Evolutionary conservation across 768 basidiomycete genomes (phyloP), one percentile per base, ranked within the genome.

Genomic region (Sarcomyxa edulis): DNA sequence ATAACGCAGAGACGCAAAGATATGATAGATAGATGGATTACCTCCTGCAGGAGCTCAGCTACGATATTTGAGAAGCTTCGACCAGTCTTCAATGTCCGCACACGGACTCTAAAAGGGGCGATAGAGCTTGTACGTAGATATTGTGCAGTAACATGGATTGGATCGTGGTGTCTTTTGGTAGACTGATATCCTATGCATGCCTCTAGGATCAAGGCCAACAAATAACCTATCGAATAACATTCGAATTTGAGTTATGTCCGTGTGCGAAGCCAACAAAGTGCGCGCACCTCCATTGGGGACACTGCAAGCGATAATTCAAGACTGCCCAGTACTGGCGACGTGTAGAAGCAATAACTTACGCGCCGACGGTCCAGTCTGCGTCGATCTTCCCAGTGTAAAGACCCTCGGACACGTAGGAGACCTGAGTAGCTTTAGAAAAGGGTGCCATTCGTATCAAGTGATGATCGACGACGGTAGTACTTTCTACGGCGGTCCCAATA

Each of bases 11-110:
- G 5, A 7, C 15, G 20, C n/a, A 20, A 35, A 10, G 34, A 27
- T 5, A 7, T 18, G 20, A 22, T 32, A 26, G 10, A 27, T 24
- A 24, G 15, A 18, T 22, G 14, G 16, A 48, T 4, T 46, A 81
- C 81, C 50, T 70, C 55, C 54, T 83, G 82, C n/a, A 72, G 37
- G 11, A 84, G 62, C 24, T 78, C 70, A 12, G 78, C 81, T 7
- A 60, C 50, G n/a, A 85, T 33, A 41, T 80, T 80, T 12, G 75
- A 73, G 42, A 80, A 76, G 1, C 59, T 63, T 32, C 63, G 67
- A 2, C 81, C 78, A 5, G 51, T 53, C 49, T 72, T 77, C n/a
- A 79, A 23, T 1, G 51, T 56, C 5, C 60, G 64, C 1, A 84
- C 59, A 32, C 57, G 68, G 8, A 82, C 66, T 34, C 71, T 66